A percentile compares a stretch with the other conserved stretches of the same genome.
These are phyloP conservation scores for Fusarium drepaniforme DNA, from an alignment of 2,329 filamentous ascomycete genomes.

Conservation along the genomic window DNA sequence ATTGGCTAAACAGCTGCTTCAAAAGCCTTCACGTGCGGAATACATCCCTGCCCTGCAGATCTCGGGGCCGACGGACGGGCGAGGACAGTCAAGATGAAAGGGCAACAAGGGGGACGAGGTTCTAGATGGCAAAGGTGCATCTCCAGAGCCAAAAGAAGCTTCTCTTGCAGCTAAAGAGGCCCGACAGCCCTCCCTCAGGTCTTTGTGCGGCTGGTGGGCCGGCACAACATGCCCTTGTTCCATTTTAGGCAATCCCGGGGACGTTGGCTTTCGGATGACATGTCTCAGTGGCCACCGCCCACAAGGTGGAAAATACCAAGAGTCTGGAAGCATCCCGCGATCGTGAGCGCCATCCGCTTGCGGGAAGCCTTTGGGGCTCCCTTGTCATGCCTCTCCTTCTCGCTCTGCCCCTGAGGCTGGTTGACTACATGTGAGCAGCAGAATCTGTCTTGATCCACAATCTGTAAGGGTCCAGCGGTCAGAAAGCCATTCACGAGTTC, in stretches of 20 bases:
- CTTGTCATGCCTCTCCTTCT: background rate
- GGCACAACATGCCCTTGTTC: conserved; percentile 10
- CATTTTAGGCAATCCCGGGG: conserved; percentile 34
- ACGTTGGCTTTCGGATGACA: background rate
- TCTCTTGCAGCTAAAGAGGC: conserved; percentile 1
- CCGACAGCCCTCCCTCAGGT: background rate
- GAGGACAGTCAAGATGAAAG: background rate
- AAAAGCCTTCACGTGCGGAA: conserved; percentile 8
- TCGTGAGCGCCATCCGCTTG: conserved; percentile 10
- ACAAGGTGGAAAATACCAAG: background rate
- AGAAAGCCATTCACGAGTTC: background rate
- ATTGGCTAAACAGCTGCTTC: background rate
- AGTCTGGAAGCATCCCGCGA: conserved; percentile 17
- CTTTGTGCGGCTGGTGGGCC: background rate
- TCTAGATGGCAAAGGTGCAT: background rate
- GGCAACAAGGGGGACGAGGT: background rate
- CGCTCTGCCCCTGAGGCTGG: background rate
- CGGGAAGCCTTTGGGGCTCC: background rate
- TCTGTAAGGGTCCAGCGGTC: background rate
- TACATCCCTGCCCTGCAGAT: background rate
- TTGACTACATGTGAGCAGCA: background rate
- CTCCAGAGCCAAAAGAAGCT: background rate
- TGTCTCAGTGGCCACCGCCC: background rate
- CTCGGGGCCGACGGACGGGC: background rate
- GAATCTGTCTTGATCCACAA: background rate